Percentiles rank a stretch among this genome's conserved stretches.
Conservation (phyloP, 495 filamentous ascomycete species). For the Aspergillus bridgeri region DNA sequence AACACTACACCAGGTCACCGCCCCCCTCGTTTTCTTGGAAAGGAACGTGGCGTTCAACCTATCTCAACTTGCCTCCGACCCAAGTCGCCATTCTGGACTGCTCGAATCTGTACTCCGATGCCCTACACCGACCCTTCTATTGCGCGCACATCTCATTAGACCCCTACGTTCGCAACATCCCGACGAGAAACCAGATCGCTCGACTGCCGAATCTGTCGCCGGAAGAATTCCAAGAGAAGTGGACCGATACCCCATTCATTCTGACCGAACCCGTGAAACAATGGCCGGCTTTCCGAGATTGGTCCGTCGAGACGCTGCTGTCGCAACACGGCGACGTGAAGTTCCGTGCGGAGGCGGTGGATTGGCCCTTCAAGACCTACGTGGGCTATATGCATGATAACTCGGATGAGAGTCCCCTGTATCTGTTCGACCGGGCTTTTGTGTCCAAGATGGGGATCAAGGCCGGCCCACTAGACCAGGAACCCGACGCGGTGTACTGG, state of each 20-base stretch:
- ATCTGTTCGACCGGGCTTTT: constrained; percentile 86
- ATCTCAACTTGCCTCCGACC: constrained; percentile 57
- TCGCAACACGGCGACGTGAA: constrained; percentile 58
- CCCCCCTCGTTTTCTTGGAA: constrained; percentile 63
- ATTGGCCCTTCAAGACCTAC: constrained; percentile 83
- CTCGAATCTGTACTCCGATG: constrained; percentile 82
- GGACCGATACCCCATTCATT: constrained; percentile 84
- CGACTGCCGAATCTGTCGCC: constrained; percentile 65
- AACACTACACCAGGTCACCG: constrained; percentile 26
- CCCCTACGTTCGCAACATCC: constrained; percentile 69
- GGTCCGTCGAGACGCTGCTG: constrained; percentile 65
- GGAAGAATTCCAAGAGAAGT: constrained; percentile 68
- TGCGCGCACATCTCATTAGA: constrained; percentile 71
- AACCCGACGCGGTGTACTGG: constrained; percentile 64
- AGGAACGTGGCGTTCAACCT: constrained; percentile 83
- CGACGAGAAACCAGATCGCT: constrained; percentile 65
- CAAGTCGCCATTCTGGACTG: constrained; percentile 57
- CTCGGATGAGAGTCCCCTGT: constrained; percentile 84
- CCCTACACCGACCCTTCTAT: constrained; percentile 85
- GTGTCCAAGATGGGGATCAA: constrained; percentile 79
- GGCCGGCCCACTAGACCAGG: constrained; percentile 46
- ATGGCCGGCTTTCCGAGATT: constrained; percentile 77
- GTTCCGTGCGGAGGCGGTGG: constrained; percentile 91
- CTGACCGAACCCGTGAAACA: constrained; percentile 76
- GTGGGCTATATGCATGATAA: constrained; percentile 79